A percentile compares a stretch with the other conserved stretches of the same genome.
Evolutionary conservation across 257 asterid species (phyloP).

Genomic region (Datura wrightii): DNA sequence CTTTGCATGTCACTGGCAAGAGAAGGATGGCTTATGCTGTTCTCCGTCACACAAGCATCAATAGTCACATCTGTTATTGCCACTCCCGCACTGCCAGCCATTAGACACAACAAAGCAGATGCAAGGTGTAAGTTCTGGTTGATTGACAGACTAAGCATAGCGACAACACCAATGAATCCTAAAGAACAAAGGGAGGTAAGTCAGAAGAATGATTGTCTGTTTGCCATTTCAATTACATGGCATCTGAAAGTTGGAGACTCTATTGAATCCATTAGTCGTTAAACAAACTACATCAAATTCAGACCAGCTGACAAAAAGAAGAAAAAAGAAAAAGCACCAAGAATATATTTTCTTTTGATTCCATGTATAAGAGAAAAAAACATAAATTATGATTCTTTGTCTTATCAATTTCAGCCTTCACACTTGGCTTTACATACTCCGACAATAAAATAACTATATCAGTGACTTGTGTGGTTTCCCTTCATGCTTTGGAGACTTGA

Average conservation of each 20-base stretch:
- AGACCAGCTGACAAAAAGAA: neutral
- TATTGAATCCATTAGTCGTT: neutral
- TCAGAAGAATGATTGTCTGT: neutral
- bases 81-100: slow-evolving; percentile 56
- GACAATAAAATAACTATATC: neutral
- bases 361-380: neutral
- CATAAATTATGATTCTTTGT: neutral
- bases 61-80: slow-evolving; percentile 74
- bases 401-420: neutral
- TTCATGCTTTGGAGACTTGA: slow-evolving; percentile 22
- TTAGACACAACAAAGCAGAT: slow-evolving; percentile 53
- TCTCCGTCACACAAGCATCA: slow-evolving; percentile 74
- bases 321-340: neutral
- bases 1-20: slow-evolving; percentile 79
- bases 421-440: slow-evolving; percentile 3
- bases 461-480: neutral
- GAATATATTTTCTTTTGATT: neutral
- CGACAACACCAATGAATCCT: slow-evolving; percentile 57
- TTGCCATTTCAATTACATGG: neutral
- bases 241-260: neutral
- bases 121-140: slow-evolving; percentile 44
- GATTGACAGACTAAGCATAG: slow-evolving; percentile 60
- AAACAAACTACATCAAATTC: neutral
- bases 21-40: slow-evolving; percentile 58
- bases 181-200: slow-evolving; percentile 36